Evolutionary conservation across 2,329 filamentous ascomycete species (phyloP), one percentile per base, ranked within the genome.

Genomic region (Fusarium penzigii): DNA sequence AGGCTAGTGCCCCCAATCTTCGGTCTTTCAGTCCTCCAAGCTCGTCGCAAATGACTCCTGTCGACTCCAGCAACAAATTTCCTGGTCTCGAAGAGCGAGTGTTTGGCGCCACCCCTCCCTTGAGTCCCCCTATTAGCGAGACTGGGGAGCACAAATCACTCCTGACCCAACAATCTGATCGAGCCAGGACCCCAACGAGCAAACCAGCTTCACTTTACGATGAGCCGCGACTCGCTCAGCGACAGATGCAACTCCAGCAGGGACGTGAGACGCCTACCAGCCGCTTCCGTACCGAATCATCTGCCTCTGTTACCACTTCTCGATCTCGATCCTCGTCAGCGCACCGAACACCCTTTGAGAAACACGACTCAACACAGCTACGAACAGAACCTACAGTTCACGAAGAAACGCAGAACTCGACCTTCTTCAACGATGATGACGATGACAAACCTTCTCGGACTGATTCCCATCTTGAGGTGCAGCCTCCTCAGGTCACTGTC

Each of bases 161-260:
- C 13, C 72, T 86, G 9, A 80, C 94, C 12, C 84, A 90, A 53
- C 87, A 89, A 0, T 85, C 86, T 56, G 92, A 96, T 61, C 78
- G 84, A 43, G 90, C 89, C 46, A 96, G 94, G 67, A 95, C 90
- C 0, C 88, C 90, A 1, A 72, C 78, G 64, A 78, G 77, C 17
- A 73, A 81, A 20, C 80, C 82, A 53, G 88, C 88, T 58, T 83
- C 87, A 46, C 82, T 85, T 8, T 96, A 94, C 61, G 90, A 96
- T 64, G 92, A 97, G 65, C 84, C 87, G 17, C 89, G 90, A 65
- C 97, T 90, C 64, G 83, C 89, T 6, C 88, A 95, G 66, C 84
- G 91, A 42, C 89, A 96, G 65, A 75, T 89, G 44, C 89, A 92
- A 68, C 83, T 96, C 68, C 89, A 93, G 57, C 83, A 89, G 64